Percentiles rank a stretch among this genome's conserved stretches.
phyloP scores from a whole-genome alignment of 2,329 filamentous ascomycete species.

The Didymella exigua region DNA sequence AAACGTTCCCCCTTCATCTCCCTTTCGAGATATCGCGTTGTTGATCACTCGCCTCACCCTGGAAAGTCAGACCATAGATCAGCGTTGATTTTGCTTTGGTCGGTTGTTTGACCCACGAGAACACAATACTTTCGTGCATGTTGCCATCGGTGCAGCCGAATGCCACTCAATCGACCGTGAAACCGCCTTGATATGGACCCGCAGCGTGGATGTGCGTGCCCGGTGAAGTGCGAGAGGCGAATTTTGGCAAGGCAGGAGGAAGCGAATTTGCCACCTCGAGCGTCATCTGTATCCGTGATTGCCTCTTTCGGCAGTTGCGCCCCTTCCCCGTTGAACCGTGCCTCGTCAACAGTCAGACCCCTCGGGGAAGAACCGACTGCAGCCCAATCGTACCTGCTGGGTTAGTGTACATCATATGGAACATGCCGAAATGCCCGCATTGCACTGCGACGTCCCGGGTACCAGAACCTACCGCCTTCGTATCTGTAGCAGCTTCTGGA shows the following conservation, averaged over 20 bases:
- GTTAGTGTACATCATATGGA: background rate
- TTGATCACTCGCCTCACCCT: conserved; percentile 31
- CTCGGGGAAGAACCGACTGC: conserved; percentile 1
- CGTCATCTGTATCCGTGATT: conserved; percentile 7
- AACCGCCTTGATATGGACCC: conserved; percentile 2
- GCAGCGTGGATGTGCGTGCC: background rate
- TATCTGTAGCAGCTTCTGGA: background rate
- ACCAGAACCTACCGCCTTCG: background rate
- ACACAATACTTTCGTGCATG: background rate
- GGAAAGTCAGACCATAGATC: conserved; percentile 35
- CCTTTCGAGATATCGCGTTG: conserved; percentile 15
- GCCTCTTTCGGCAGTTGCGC: conserved; percentile 2
- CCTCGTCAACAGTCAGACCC: background rate
- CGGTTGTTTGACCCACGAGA: conserved; percentile 12
- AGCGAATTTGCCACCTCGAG: conserved; percentile 10
- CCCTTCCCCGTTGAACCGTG: background rate
- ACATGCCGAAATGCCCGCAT: background rate
- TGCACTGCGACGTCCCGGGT: background rate
- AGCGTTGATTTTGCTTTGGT: conserved; percentile 17
- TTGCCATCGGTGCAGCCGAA: conserved; percentile 14
- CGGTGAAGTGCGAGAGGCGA: conserved; percentile 8
- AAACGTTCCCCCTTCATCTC: conserved; percentile 15
- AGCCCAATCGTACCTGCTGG: conserved; percentile 4
- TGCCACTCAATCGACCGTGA: conserved; percentile 4
- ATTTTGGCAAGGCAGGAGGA: conserved; percentile 6